These are phyloP conservation scores for Botrytis deweyae DNA, from an alignment of 2,329 filamentous ascomycete species.

Conservation along the genomic window DNA sequence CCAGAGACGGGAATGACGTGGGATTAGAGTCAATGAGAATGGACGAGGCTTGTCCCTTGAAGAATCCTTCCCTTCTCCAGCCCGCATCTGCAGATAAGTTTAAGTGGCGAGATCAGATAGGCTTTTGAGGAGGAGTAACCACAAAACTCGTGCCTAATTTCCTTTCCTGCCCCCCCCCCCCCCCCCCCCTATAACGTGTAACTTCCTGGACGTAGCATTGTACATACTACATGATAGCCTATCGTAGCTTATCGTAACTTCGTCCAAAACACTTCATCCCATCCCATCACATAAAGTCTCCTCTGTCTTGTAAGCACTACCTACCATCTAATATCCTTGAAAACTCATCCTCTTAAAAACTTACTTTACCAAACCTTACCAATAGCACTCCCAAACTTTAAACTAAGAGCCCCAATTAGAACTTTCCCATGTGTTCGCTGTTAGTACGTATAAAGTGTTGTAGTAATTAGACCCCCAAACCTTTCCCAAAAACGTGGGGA, in stretches of 20 bases:
- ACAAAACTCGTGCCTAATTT: neutral
- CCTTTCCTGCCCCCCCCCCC: neutral
- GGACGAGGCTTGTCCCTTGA: neutral
- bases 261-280: neutral
- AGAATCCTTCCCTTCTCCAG: neutral
- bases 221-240: neutral
- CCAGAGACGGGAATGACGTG: neutral
- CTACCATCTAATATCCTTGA: neutral
- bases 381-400: neutral
- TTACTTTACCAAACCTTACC: neutral
- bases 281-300: neutral
- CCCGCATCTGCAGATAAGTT: conserved; percentile 9
- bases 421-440: neutral
- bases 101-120: neutral
- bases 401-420: neutral
- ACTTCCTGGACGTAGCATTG: neutral
- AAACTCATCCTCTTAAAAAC: neutral
- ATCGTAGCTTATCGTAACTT: neutral
- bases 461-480: neutral
- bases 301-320: neutral
- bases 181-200: no score
- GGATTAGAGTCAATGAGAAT: neutral
- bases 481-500: neutral
- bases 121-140: neutral
- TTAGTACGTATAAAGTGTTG: neutral